Base-by-base conservation (phyloP, 768 basidiomycete species). In the Amanita muscaria region DNA sequence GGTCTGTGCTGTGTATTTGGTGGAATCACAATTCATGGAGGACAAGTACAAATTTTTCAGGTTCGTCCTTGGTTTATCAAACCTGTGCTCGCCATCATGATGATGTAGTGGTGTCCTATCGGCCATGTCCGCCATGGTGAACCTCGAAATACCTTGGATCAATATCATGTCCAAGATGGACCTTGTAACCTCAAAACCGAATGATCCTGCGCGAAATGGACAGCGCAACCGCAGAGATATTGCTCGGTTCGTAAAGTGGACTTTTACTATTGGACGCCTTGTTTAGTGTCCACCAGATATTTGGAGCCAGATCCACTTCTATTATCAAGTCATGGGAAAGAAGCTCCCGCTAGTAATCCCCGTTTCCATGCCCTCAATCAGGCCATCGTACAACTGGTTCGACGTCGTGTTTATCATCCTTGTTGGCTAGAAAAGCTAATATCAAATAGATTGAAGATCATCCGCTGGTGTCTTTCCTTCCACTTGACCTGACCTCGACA, bases 161-260 rank as follows among this genome's bases (percentile, higher is more conserved):
- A 98, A 98, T 56, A 66, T 98, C 60, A 91, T 99, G 88, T 94
- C 90, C 34, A 99, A 99, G 64, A 98, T 99, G 96, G 96, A 99
- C 62, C 76, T 99, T 35, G 87, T 98, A 36, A 88, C 78, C 0
- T 61, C 69, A 1, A 79, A 76, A 53, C 48, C 69, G 4, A 79
- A 85, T 32, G 80, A 81, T 54, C 69, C 74, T 19, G 72, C 74
- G 14, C 67, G 88, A 48, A 91, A 88, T 58, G 88, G 87, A 12
- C 63, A 79, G 44, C 76, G 88, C 30, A 70, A 70, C 40, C 73
- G 73, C 58, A 80, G 79, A 59, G 86, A 99, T 56, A 83, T 97
- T 40, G 85, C 91, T 23, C 77, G 91, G 82, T 87, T 55, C 48
- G 71, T 42, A 18, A 25, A 19, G 30, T 32, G 22, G 9, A 7